Conservation (phyloP, 2,329 filamentous ascomycete genomes). For the Trichophyton benhamiae region DNA sequence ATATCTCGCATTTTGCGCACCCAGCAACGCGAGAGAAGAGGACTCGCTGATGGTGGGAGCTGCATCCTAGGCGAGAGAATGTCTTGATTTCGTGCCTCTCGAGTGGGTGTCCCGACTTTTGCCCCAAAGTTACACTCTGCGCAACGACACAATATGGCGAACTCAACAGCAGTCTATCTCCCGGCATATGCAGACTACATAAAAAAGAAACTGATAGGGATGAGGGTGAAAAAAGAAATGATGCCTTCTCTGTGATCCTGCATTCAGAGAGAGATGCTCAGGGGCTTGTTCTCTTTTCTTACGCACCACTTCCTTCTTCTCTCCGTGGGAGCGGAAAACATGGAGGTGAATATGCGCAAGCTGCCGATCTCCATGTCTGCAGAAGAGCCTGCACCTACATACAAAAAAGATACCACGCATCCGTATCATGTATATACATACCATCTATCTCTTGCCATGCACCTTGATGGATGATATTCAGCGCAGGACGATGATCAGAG, state of each 20-base stretch:
- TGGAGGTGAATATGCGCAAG: neutral
- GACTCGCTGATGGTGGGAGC: neutral
- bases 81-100: neutral
- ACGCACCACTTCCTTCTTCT: neutral
- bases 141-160: neutral
- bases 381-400: neutral
- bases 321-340: neutral
- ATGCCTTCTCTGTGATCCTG: neutral
- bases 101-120: neutral
- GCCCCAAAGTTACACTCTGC: constrained; percentile 1
- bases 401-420: too few species aligned
- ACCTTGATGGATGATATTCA: neutral
- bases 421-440: neutral
- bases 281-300: neutral
- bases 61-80: neutral
- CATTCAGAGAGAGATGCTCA: neutral
- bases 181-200: neutral
- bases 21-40: neutral
- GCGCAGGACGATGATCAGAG: neutral
- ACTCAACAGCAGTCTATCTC: constrained; percentile 1
- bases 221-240: neutral
- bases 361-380: neutral
- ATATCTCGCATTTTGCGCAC: constrained; percentile 1
- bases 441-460: neutral
- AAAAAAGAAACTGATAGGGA: neutral